Conservation (phyloP, 2,329 filamentous ascomycete species). For the Aspergillus sp. region DNA sequence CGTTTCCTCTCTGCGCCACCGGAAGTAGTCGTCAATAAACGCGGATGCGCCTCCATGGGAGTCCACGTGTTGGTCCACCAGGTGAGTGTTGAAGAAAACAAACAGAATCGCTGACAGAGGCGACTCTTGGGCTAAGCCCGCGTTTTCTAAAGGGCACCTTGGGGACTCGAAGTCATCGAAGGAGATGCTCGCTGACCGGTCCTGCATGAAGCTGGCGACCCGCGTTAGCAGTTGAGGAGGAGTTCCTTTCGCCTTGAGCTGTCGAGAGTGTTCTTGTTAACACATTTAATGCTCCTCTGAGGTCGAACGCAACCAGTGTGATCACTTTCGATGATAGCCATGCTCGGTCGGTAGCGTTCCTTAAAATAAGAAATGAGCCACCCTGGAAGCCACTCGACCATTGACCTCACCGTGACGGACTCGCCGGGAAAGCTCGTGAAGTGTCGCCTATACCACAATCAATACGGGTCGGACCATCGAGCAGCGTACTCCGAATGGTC, state of each 20-base stretch:
- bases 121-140: slow-evolving; percentile 23
- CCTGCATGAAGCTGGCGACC: slow-evolving; percentile 20
- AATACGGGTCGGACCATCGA: no score
- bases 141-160: slow-evolving; percentile 4
- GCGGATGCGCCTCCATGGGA: slow-evolving; percentile 22
- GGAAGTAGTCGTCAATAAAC: slow-evolving; percentile 31
- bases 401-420: no score
- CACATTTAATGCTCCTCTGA: background rate
- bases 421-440: no score
- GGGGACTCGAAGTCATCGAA: slow-evolving; percentile 18
- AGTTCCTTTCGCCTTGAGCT: slow-evolving; percentile 1
- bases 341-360: background rate
- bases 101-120: slow-evolving; percentile 36
- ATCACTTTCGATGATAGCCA: background rate
- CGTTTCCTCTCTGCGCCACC: slow-evolving; percentile 16
- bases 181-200: slow-evolving; percentile 9
- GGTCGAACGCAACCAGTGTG: background rate
- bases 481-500: no score
- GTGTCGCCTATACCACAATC: no score
- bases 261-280: background rate
- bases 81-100: slow-evolving; percentile 37
- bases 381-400: no score
- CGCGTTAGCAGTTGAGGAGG: background rate
- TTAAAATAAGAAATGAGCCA: no score
- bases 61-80: slow-evolving; percentile 28